Conservation (phyloP, 345 rosid species). For the Garcia nutans region DNA sequence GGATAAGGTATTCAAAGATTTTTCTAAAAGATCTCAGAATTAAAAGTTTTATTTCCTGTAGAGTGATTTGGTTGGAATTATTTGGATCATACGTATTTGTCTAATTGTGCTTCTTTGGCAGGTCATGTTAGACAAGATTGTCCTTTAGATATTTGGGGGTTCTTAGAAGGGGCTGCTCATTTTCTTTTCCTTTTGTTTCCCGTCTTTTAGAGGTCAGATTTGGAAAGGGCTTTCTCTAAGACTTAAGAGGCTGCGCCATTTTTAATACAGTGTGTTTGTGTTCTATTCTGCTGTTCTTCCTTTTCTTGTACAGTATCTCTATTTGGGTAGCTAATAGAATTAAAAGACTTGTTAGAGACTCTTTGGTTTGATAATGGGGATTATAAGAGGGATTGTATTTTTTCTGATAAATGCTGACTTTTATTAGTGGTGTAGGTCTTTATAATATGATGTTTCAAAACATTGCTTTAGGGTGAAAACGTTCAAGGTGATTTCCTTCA, state of each 20-base stretch:
- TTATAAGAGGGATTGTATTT: too few species aligned
- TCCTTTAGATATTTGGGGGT: neutral
- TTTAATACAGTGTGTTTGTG: neutral
- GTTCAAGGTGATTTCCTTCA: too few species aligned
- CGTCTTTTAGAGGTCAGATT: neutral
- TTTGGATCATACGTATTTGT: neutral
- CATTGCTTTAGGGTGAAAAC: neutral
- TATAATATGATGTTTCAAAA: neutral
- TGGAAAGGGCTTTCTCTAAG: too few species aligned
- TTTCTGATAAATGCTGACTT: neutral
- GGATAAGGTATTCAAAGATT: too few species aligned
- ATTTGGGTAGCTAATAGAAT: neutral
- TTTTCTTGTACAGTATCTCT: neutral
- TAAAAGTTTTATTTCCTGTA: too few species aligned
- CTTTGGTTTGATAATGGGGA: neutral
- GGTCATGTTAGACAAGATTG: neutral
- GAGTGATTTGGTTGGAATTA: too few species aligned
- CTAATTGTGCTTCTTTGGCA: neutral
- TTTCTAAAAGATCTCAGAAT: too few species aligned
- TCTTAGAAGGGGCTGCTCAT: neutral
- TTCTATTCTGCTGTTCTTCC: neutral
- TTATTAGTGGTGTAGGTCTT: neutral
- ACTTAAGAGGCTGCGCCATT: neutral
- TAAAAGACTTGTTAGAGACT: neutral
- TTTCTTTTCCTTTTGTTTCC: neutral